Evolutionary conservation across 2,329 filamentous ascomycete genomes (phyloP).

Genomic region (Verticillium dahliae): DNA sequence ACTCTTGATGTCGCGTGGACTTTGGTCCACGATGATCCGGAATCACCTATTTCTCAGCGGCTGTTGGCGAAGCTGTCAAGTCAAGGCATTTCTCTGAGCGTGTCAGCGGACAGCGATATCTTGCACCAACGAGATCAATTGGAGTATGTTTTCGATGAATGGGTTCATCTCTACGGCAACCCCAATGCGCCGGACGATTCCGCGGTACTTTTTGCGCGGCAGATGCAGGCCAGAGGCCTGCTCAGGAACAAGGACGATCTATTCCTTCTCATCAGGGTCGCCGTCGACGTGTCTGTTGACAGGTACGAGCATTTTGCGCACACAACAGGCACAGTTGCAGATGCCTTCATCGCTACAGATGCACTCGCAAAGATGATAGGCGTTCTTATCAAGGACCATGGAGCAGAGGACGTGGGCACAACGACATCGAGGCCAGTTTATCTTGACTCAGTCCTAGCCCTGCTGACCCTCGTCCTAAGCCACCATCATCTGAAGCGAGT

Average conservation of each 20-base stretch:
- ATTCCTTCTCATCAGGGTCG: constrained; percentile 70
- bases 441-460: constrained; percentile 68
- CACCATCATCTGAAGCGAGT: constrained; percentile 77
- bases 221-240: constrained; percentile 69
- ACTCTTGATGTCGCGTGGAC: constrained; percentile 75
- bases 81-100: constrained; percentile 23
- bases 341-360: constrained; percentile 61
- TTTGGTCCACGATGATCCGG: constrained; percentile 72
- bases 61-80: constrained; percentile 58
- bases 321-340: constrained; percentile 50
- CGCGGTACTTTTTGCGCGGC: constrained; percentile 70
- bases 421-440: constrained; percentile 62
- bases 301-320: constrained; percentile 69
- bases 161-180: constrained; percentile 77
- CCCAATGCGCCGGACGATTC: constrained; percentile 69
- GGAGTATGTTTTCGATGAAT: constrained; percentile 94
- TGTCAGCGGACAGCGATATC: constrained; percentile 49
- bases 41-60: constrained; percentile 56
- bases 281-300: constrained; percentile 72
- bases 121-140: constrained; percentile 70
- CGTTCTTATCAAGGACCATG: constrained; percentile 66
- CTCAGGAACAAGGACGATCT: constrained; percentile 72
- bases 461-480: constrained; percentile 76
- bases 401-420: constrained; percentile 50
- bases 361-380: constrained; percentile 76